Evolutionary conservation across 139 green algal species (phyloP).

Genomic region (Yamagishiella unicocca): DNA sequence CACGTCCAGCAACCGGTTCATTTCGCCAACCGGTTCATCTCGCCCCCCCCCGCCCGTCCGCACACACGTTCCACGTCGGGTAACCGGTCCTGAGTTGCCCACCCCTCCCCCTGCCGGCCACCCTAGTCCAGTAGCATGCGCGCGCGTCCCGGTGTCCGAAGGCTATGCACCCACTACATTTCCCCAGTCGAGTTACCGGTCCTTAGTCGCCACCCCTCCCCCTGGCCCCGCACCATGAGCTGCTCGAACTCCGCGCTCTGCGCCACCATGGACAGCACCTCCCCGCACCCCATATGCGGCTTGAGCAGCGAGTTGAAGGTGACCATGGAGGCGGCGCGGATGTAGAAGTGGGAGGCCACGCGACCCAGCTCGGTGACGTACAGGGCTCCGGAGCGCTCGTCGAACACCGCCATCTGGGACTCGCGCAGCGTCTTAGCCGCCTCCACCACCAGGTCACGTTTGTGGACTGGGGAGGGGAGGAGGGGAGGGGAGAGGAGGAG

Average conservation of each 20-base stretch:
- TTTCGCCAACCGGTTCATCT: too few relatives aligned
- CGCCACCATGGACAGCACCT: conserved; percentile 89
- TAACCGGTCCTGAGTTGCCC: background rate
- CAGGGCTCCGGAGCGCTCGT: conserved; percentile 86
- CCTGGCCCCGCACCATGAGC: conserved; percentile 76
- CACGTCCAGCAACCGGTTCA: too few relatives aligned
- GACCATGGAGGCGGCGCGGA: conserved; percentile 74
- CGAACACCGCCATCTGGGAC: conserved; percentile 91
- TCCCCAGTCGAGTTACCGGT: too few relatives aligned
- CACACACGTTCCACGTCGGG: background rate
- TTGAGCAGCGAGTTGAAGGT: conserved; percentile 91
- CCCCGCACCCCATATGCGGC: conserved; percentile 83
- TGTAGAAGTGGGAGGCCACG: conserved; percentile 96
- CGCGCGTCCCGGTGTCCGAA: too few relatives aligned
- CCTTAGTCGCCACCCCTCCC: background rate
- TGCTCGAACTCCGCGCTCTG: conserved; percentile 95
- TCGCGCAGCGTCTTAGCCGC: conserved; percentile 59
- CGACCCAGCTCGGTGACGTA: conserved; percentile 95
- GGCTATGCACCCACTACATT: too few relatives aligned
- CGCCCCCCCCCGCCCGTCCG: background rate
- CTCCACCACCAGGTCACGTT: conserved; percentile 64
- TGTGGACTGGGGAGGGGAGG: conserved; percentile 55
- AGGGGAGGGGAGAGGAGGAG: background rate
- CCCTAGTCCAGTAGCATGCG: background rate
- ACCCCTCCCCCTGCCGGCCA: background rate